Conservation (phyloP, 1,284 basidiomycete species). For the Papiliotrema flavescens region DNA sequence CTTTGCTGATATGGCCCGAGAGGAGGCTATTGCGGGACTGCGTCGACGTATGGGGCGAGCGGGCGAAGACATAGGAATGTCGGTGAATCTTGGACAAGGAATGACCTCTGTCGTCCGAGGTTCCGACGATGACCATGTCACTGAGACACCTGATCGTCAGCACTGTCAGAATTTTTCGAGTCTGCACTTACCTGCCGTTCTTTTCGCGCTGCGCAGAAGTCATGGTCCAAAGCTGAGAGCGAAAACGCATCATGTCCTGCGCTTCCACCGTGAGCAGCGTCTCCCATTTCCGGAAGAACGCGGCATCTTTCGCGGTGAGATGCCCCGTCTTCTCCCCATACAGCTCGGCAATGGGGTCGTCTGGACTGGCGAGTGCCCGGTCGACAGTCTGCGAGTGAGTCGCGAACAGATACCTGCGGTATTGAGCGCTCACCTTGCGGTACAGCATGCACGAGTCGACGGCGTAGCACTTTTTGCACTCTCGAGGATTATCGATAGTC, state of each 20-base stretch:
- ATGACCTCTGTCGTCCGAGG: conserved; percentile 39
- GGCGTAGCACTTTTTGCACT: conserved; percentile 77
- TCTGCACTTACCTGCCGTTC: conserved; percentile 59
- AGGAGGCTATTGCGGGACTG: conserved; percentile 56
- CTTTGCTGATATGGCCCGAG: conserved; percentile 69
- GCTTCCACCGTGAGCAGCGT: conserved; percentile 82
- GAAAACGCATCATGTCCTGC: conserved; percentile 73
- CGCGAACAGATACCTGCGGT: neutral
- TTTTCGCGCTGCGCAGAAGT: conserved; percentile 71
- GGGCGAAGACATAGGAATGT: conserved; percentile 64
- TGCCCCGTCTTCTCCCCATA: conserved; percentile 78
- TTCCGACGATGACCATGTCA: conserved; percentile 65
- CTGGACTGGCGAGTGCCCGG: conserved; percentile 53
- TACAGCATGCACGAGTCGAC: conserved; percentile 91
- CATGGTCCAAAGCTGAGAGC: conserved; percentile 93
- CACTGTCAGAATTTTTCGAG: neutral
- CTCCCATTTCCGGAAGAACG: conserved; percentile 92
- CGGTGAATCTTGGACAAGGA: conserved; percentile 51
- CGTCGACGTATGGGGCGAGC: conserved; percentile 32
- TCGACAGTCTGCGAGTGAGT: conserved; percentile 61
- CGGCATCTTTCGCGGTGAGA: conserved; percentile 62
- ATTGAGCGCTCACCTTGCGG: conserved; percentile 60
- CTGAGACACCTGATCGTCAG: conserved; percentile 57
- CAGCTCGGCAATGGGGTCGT: conserved; percentile 69
- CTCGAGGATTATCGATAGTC: conserved; percentile 75